These are phyloP conservation scores for Myrmaecium sp. DNA, from an alignment of 2,329 filamentous ascomycete genomes.

Conservation along the genomic window DNA sequence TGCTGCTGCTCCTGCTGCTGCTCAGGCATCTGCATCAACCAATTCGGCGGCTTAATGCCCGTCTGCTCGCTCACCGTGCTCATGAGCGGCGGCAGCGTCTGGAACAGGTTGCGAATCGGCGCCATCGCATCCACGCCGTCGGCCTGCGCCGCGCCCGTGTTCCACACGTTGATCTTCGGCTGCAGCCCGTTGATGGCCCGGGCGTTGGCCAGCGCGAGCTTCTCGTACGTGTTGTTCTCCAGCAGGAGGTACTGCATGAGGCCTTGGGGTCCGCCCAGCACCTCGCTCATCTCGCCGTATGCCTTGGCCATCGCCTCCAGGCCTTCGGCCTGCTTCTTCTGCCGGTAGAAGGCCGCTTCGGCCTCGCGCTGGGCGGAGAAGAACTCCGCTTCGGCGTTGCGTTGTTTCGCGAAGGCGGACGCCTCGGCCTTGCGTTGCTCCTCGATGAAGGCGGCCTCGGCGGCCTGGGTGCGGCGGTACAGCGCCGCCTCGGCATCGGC, in stretches of 20 bases:
- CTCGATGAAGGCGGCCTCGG: conserved; percentile 26
- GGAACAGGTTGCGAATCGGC: conserved; percentile 66
- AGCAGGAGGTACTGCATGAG: conserved; percentile 80
- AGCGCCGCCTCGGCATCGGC: conserved; percentile 39
- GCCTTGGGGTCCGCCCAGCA: conserved; percentile 62
- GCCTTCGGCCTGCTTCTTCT: conserved; percentile 62
- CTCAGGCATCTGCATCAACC: conserved; percentile 42
- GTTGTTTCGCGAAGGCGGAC: conserved; percentile 29
- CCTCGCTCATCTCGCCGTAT: conserved; percentile 54
- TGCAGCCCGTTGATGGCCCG: conserved; percentile 57
- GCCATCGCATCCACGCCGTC: conserved; percentile 38
- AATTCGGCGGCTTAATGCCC: conserved; percentile 61
- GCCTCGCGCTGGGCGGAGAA: conserved; percentile 33
- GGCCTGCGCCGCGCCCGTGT: conserved; percentile 46
- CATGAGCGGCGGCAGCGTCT: conserved; percentile 67
- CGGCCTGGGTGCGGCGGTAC: conserved; percentile 22
- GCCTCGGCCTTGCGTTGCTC: conserved; percentile 29
- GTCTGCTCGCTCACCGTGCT: conserved; percentile 81
- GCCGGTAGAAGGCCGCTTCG: conserved; percentile 40
- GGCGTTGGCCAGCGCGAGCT: conserved; percentile 64
- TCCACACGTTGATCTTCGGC: conserved; percentile 87
- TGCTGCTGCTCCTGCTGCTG: conserved; percentile 4
- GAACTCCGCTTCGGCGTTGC: conserved; percentile 22
- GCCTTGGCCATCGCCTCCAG: conserved; percentile 61
- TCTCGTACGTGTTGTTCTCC: conserved; percentile 61